These are phyloP conservation scores for Sungouiella thailandica DNA, from an alignment of 805 yeast genomes.

Conservation along the genomic window DNA sequence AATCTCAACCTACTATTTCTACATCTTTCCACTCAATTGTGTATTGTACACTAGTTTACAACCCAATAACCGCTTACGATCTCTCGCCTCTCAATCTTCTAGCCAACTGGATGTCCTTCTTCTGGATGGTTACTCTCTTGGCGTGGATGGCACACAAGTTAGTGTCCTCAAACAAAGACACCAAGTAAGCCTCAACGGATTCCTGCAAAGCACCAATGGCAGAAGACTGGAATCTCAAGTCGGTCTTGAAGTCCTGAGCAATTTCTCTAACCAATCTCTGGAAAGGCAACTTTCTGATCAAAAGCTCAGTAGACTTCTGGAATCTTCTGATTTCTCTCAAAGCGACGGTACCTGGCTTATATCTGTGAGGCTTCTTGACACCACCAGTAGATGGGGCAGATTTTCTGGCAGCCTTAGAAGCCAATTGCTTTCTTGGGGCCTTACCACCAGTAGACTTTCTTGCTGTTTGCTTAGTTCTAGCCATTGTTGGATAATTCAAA, in stretches of 20 bases:
- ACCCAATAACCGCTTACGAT: constrained; percentile 42
- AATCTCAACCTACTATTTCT: too few species aligned
- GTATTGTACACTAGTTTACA: constrained; percentile 4
- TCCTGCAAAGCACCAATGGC: constrained; percentile 98
- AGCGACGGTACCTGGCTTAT: constrained; percentile 96
- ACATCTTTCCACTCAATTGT: too few species aligned
- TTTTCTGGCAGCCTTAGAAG: constrained; percentile 90
- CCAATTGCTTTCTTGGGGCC: constrained; percentile 92
- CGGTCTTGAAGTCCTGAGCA: constrained; percentile 90
- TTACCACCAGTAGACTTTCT: constrained; percentile 95
- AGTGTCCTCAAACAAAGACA: constrained; percentile 94
- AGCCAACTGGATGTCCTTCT: constrained; percentile 97
- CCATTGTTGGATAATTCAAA: constrained; percentile 44
- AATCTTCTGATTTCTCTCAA: constrained; percentile 96
- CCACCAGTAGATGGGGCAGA: constrained; percentile 91
- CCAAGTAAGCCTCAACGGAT: constrained; percentile 97
- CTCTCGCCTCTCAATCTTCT: constrained; percentile 98
- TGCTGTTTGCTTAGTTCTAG: constrained; percentile 92
- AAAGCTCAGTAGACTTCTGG: constrained; percentile 91
- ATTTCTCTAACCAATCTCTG: constrained; percentile 95
- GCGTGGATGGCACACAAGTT: constrained; percentile 98
- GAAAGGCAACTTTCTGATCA: constrained; percentile 95
- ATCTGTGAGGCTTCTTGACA: constrained; percentile 93
- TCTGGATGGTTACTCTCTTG: constrained; percentile 97
- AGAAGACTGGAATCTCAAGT: constrained; percentile 93